Conservation (phyloP, 73 alveolate genomes). For the Stentor coeruleus region DNA sequence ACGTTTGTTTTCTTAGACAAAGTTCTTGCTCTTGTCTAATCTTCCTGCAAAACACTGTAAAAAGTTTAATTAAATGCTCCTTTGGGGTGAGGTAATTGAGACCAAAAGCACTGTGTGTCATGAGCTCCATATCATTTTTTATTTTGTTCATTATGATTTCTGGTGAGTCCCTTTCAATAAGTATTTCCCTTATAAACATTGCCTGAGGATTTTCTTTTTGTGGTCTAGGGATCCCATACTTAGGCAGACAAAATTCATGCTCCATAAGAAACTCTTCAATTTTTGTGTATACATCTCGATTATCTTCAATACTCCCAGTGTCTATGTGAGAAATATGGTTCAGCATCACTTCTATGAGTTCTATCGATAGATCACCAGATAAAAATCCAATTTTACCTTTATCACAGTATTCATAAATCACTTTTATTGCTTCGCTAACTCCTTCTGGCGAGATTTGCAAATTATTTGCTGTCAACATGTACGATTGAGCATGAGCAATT, state of each 20-base stretch:
- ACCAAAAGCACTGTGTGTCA: slow-evolving; percentile 62
- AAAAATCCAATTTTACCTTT: slow-evolving; percentile 75
- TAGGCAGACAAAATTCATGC: slow-evolving; percentile 67
- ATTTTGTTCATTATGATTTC: slow-evolving; percentile 64
- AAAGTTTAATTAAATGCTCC: slow-evolving; percentile 64
- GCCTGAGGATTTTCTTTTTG: slow-evolving; percentile 69
- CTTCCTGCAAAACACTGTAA: slow-evolving; percentile 46
- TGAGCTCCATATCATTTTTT: slow-evolving; percentile 52
- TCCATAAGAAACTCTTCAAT: slow-evolving; percentile 33
- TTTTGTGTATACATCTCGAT: slow-evolving; percentile 23
- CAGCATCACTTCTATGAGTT: slow-evolving; percentile 25
- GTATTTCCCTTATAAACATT: slow-evolving; percentile 63
- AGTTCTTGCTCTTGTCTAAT: slow-evolving; percentile 47
- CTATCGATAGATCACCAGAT: slow-evolving; percentile 60
- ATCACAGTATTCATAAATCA: slow-evolving; percentile 68
- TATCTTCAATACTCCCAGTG: neutral
- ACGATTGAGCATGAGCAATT: neutral
- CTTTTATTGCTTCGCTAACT: slow-evolving; percentile 48
- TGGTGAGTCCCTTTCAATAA: slow-evolving; percentile 68
- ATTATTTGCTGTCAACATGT: neutral
- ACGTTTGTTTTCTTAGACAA: slow-evolving; percentile 30
- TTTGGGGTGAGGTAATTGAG: slow-evolving; percentile 60
- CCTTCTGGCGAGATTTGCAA: slow-evolving; percentile 25
- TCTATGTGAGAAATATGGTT: slow-evolving; percentile 21
- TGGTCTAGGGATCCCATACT: slow-evolving; percentile 69